phyloP scores from a whole-genome alignment of 2,329 filamentous ascomycete genomes.

The Kalmusia sp. region DNA sequence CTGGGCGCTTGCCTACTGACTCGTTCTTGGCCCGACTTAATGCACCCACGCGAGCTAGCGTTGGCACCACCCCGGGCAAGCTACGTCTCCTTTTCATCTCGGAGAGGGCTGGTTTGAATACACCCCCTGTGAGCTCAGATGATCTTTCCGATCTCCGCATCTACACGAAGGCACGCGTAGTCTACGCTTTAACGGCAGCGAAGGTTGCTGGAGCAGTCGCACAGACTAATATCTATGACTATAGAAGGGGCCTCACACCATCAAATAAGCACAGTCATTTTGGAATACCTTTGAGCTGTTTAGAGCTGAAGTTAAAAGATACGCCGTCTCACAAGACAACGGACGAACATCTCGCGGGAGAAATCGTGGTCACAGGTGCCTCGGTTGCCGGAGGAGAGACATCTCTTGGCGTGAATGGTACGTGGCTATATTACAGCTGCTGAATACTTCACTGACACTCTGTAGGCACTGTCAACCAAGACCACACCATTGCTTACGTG shows the following conservation, averaged over 20 bases:
- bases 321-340: slow-evolving; percentile 66
- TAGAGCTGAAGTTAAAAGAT: slow-evolving; percentile 79
- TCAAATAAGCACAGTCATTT: slow-evolving; percentile 69
- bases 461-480: slow-evolving; percentile 69
- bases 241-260: slow-evolving; percentile 62
- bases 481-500: slow-evolving; percentile 72
- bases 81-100: slow-evolving; percentile 83
- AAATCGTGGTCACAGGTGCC: slow-evolving; percentile 77
- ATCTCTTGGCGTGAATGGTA: slow-evolving; percentile 63
- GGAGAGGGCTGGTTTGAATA: slow-evolving; percentile 69
- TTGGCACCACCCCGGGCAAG: slow-evolving; percentile 72
- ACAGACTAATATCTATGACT: slow-evolving; percentile 89
- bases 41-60: slow-evolving; percentile 62
- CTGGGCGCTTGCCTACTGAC: slow-evolving; percentile 76
- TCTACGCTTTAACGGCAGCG: slow-evolving; percentile 84
- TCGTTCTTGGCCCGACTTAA: slow-evolving; percentile 69
- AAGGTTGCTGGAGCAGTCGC: slow-evolving; percentile 88
- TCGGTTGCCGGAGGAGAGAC: slow-evolving; percentile 74
- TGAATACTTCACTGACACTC: slow-evolving; percentile 14
- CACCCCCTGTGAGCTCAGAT: slow-evolving; percentile 69
- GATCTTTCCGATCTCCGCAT: slow-evolving; percentile 82
- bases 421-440: background rate
- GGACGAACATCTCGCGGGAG: slow-evolving; percentile 57
- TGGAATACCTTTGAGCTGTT: slow-evolving; percentile 78
- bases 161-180: slow-evolving; percentile 78